Base-by-base conservation (phyloP, 2,329 filamentous ascomycete species). In the Pseudogymnoascus sp. region DNA sequence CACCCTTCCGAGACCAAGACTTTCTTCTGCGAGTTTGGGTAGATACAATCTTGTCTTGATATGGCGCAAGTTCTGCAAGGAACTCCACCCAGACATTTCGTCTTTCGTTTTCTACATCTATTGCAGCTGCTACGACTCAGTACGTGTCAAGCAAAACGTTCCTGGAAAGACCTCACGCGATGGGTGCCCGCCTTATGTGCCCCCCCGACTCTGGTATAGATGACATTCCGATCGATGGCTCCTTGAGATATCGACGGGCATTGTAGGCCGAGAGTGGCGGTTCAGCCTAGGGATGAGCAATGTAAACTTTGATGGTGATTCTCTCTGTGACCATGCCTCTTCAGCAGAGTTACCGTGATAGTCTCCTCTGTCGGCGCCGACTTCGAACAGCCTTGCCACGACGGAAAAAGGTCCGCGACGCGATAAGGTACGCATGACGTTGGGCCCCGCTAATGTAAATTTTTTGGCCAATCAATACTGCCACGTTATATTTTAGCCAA, bases 41-140 rank as follows among this genome's bases (percentile, higher is more conserved):
- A 70, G 33, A 62, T 59, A 61, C 68, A 70, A 37, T 63, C 49
- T 18, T 52, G 28, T 41, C 64, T 60, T 23, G 63, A 62, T 18
- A 59, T 61, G 23, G 25, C 31, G 33, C 68, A 70, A 45, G 63
- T 64, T 43, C 64, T 60, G 49, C 68, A 70, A 14, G 68, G 63
- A 21, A 43, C 55, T 40, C 62, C 65, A 33, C 67, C 68, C 5
- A 58, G 59, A 35, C 68, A 70, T 62, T 68, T 69, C 6, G 68
- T 70, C 52, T 70, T 70, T 11, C 68, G 61, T 28, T 63, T 67
- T 55, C 65, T 64, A 59, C 68, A 70, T 18, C 62, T 61, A 45
- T 68, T 65, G 66, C 68, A 70, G 1, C 68, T 69, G 63, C n/a
- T 12, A 60, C 28, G n/a, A 38, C 41, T 28, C 12, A 45, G 37